Evolutionary conservation across 192 early-diverging fungal species (phyloP), one percentile per base, ranked within the genome.

Genomic region (Geranomyces michiganensis): DNA sequence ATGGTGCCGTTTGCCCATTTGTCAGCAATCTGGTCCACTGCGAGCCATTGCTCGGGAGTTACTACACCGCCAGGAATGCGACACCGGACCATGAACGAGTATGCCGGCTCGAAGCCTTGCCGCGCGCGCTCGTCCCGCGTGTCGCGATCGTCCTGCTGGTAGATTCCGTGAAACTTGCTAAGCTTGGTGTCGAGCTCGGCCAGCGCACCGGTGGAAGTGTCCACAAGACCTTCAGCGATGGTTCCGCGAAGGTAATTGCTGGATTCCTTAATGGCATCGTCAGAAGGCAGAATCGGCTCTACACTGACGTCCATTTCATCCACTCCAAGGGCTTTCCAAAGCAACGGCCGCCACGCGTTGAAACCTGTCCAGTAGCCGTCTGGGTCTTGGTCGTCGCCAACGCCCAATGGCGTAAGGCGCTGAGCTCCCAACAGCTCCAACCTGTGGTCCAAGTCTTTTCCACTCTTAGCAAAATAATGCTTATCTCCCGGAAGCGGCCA

Each of bases 111-210:
- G 17, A 93, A 76, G 66, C 94, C 93, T 70, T 91, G 90, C 70
- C 90, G 85, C 74, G 90, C 82, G 32, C 94, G 88, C 67, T 89
- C 89, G 24, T 92, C 91, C 51, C 96, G 89, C 60, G 96, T 75
- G 81, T 98, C 96, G 73, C 96, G 92, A 81, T 98, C 96, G 77
- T 98, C 96, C 77, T 98, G 96, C 82, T 90, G 89, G 85, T 98
- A 98, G 44, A 91, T 94, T 72, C 96, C 96, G 81, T 98, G 96
- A 88, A 96, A 96, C 83, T 98, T 98, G 60, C 90, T 89, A 68
- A 98, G 77, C 83, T 94, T 95, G 76, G 88, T 90, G 81, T 98
- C 93, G 80, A 84, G 89, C 84, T 98, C 96, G 72, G 84, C 82
- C 29, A 98, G 84, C 14, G 85, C 87, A 47, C 96, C 96, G 43